A percentile compares a stretch with the other conserved stretches of the same genome.
Conservation (phyloP, 2,329 filamentous ascomycete species). For the Claviceps sp. region DNA sequence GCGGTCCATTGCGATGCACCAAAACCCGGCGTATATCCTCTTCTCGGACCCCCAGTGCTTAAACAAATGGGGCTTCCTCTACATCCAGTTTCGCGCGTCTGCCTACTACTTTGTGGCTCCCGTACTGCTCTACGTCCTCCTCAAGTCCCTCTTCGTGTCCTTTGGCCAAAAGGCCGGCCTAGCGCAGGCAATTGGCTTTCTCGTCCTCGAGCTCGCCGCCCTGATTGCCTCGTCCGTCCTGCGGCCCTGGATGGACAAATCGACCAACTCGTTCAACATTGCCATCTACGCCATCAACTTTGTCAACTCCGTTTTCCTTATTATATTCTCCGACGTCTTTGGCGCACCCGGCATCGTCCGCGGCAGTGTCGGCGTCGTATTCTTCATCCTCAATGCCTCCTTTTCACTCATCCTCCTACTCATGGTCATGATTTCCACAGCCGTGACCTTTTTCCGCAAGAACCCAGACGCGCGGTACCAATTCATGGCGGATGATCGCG, state of each 20-base stretch:
- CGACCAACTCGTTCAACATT: conserved; percentile 92
- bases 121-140: conserved; percentile 58
- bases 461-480: conserved; percentile 90
- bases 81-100: conserved; percentile 88
- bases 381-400: conserved; percentile 75
- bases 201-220: conserved; percentile 67
- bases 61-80: conserved; percentile 96
- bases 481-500: conserved; percentile 87
- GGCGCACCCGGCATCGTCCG: conserved; percentile 69
- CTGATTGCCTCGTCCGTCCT: conserved; percentile 67
- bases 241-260: conserved; percentile 98
- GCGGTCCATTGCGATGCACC: conserved; percentile 42
- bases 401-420: conserved; percentile 73
- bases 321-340: conserved; percentile 79
- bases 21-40: conserved; percentile 89
- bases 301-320: conserved; percentile 72
- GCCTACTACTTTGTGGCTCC: conserved; percentile 91
- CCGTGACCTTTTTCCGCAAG: conserved; percentile 67
- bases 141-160: conserved; percentile 81
- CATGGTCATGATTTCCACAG: conserved; percentile 50
- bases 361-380: conserved; percentile 75
- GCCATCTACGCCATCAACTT: conserved; percentile 81
- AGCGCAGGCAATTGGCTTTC: conserved; percentile 69
- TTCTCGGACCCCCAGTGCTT: conserved; percentile 83
- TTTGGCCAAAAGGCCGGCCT: conserved; percentile 58